phyloP scores from a whole-genome alignment of 2,329 filamentous ascomycete species.

The Apiospora malaysiana region DNA sequence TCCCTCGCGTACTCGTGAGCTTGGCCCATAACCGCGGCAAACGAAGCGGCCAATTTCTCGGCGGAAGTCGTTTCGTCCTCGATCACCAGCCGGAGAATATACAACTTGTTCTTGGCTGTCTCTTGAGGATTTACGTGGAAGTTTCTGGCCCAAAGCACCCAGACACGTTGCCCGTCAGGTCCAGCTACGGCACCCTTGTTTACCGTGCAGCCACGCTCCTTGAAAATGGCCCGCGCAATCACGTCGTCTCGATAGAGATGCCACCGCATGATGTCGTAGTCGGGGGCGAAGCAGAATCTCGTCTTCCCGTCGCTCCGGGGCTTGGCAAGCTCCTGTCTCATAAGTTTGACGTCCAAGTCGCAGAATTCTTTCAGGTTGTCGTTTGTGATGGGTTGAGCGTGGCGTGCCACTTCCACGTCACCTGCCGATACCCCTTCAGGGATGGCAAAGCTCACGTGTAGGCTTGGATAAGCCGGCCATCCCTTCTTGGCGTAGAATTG shows the following conservation, averaged over 20 bases:
- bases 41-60: conserved; percentile 53
- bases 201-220: conserved; percentile 29
- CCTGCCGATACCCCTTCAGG: conserved; percentile 29
- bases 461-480: conserved; percentile 77
- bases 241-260: conserved; percentile 83
- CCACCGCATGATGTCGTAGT: conserved; percentile 73
- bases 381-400: conserved; percentile 56
- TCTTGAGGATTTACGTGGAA: conserved; percentile 63
- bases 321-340: conserved; percentile 59
- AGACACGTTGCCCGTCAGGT: conserved; percentile 62
- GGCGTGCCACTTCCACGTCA: conserved; percentile 29
- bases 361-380: conserved; percentile 68
- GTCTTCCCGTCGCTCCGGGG: conserved; percentile 48
- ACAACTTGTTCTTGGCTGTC: conserved; percentile 68
- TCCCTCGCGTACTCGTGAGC: conserved; percentile 73
- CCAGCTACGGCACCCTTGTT: conserved; percentile 74
- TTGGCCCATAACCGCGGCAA: conserved; percentile 68
- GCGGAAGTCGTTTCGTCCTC: conserved; percentile 50
- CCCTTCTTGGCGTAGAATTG: conserved; percentile 78
- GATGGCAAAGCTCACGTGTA: conserved; percentile 70
- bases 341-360: conserved; percentile 64
- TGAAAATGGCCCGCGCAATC: conserved; percentile 69
- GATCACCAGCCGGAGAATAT: conserved; percentile 72
- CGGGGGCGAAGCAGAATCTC: conserved; percentile 70
- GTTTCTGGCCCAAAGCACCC: conserved; percentile 74